Evolutionary conservation across 1,284 basidiomycete genomes (phyloP), one percentile per base, ranked within the genome.

Genomic region (Cryptococcus sp.): DNA sequence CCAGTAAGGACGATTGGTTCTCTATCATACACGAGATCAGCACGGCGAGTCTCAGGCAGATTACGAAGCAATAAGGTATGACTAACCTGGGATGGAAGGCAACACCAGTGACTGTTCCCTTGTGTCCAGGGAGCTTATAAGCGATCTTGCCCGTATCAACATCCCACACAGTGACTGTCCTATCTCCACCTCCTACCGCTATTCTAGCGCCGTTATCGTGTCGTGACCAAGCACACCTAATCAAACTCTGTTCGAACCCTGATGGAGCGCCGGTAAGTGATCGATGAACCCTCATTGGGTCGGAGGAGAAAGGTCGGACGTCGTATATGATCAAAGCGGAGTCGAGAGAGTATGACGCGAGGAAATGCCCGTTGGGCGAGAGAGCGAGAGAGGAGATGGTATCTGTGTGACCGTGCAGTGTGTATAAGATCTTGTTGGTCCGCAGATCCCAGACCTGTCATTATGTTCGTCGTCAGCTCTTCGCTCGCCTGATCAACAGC

Each of bases 81-180:
- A 70, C 74, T 60, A 54, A 73, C 70, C 69, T 72, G 16, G 76
- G 76, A 61, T 93, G 91, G 80, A 93, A 93, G 71, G 93, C 92
- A 0, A 92, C 91, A 16, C 87, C 81, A 0, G 89, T 92, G 8
- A 95, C 92, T 0, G 92, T 93, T 15, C 93, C 93, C 78, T 91
- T 94, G 77, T 96, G 93, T 15, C 93, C 93, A 40, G 93, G 92
- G 52, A 96, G 82, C 84, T 95, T 94, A 81, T 94, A 95, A 66
- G 88, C 73, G 10, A 93, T 85, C 67, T 87, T 87, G 15, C 85
- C 87, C 63, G 84, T 91, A 66, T 94, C 90, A 2, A 93, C 90
- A 22, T 95, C 92, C 92, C 93, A 96, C 26, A 97, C 87, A 54
- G 89, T 92, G 37, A 96, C 91, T 0, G 76, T 77, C 54, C 81